A percentile compares a stretch with the other conserved stretches of the same genome.
These are phyloP conservation scores for Excoecaria agallocha DNA, from an alignment of 345 rosid species.

Conservation along the genomic window DNA sequence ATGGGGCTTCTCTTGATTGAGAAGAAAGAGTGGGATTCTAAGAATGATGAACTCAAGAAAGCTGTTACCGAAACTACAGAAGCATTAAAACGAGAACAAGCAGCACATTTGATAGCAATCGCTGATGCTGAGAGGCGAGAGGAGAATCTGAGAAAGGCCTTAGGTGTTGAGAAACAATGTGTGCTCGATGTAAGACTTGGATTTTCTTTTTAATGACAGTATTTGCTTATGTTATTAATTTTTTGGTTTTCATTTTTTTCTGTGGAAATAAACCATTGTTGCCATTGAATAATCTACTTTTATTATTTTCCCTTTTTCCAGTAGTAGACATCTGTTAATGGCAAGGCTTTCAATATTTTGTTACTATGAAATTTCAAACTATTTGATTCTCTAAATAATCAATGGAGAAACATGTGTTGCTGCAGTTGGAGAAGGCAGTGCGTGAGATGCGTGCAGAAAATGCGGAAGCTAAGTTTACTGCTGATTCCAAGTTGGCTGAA, in stretches of 20 bases:
- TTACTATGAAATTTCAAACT: background rate
- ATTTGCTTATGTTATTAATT: background rate
- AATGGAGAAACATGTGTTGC: conserved; percentile 13
- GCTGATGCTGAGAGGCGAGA: conserved; percentile 79
- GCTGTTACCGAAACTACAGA: conserved; percentile 58
- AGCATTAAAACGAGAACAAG: conserved; percentile 65
- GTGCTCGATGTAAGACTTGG: conserved; percentile 67
- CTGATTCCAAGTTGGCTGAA: conserved; percentile 85
- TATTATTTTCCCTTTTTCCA: background rate
- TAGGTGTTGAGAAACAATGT: conserved; percentile 93
- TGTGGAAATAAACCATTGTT: background rate
- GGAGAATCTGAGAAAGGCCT: conserved; percentile 77
- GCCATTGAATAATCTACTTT: background rate
- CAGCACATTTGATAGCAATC: conserved; percentile 64
- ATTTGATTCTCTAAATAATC: conserved; percentile 15
- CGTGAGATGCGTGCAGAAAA: conserved; percentile 80
- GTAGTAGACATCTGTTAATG: background rate
- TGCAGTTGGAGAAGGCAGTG: conserved; percentile 83
- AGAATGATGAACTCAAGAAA: conserved; percentile 60
- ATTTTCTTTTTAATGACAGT: background rate
- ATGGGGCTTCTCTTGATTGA: conserved; percentile 94
- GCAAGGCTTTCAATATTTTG: background rate
- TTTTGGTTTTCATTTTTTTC: background rate
- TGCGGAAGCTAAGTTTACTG: conserved; percentile 87
- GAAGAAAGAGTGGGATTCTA: conserved; percentile 78